Base-by-base conservation (phyloP, 2,329 filamentous ascomycete genomes). In the Cercospora citrullina region DNA sequence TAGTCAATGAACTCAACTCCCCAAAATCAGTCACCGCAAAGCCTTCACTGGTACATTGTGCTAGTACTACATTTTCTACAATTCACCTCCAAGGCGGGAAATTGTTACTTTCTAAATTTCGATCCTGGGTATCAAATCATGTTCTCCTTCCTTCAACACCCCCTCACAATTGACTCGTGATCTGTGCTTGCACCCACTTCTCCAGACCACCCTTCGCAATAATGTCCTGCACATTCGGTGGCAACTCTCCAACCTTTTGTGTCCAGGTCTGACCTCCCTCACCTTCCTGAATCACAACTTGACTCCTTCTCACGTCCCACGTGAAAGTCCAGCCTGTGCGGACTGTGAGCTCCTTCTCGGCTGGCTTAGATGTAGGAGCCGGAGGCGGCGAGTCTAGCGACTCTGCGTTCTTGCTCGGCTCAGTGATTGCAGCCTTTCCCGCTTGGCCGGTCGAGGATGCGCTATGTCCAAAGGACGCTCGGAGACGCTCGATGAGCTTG, bases 211-310 rank as follows among this genome's bases (percentile, higher is more conserved):
- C 92, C 60, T 85, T 80, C 0, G 91, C 90, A 74, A 94, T 92
- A 66, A 94, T 93, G 75, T 91, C 78, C 79, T 97, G 93, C 65
- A 97, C 91, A 76, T 94, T 96, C 0, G 91, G 88, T 14, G 92
- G 91, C 70, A 96, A 78, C 82, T 95, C 91, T 7, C 91, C 91
- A 0, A 96, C 92, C 80, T 90, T 92, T 77, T 95, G 87, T 61
- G 84, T 90, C 93, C 92, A 97, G 42, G 81, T 86, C 65, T 84
- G 77, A 1, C 91, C 91, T 57, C 84, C 84, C 64, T 87, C 81
- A 1, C 89, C 89, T 81, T 96, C 91, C 21, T 87, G 86, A 1
- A 96, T 85, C 0, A 85, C 84, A 5, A 96, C 89, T 74, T 85
- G 87, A 78, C 88, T 92, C 67, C 90, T 83, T 67, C 86, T 82